Base-by-base conservation (phyloP, 2,329 filamentous ascomycete genomes). In the Aureobasidium namibiae region DNA sequence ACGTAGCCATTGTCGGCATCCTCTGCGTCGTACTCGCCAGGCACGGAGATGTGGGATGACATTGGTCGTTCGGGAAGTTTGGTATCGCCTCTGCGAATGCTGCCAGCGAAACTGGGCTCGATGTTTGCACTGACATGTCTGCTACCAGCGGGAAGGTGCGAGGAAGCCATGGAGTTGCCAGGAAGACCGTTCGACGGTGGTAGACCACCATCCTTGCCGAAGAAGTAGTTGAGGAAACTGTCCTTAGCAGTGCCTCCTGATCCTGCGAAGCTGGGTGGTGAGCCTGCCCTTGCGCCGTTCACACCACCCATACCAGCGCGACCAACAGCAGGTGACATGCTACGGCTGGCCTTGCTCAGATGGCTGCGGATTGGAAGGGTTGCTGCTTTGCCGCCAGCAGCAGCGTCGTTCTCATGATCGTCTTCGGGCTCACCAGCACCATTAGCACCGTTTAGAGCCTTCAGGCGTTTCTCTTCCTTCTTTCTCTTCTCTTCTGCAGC, bases 191-290 rank as follows among this genome's bases (percentile, higher is more conserved):
- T 31, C 21, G 56, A 44, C 59, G 54, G 72, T 74, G 46, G 77
- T 69, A 79, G 74, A 39, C 82, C 79, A 48, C 89, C 89, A 62
- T 99, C 94, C 71, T 99, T 97, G 67, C 94, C 92, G 68, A 99
- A 99, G 76, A 99, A 99, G 75, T 99, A 99, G 75, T 92, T 97
- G 63, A 99, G 75, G 78, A 99, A 99, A 0, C 91, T 95, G 74
- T 99, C 94, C 63, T 87, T 84, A 41, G 89, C 84, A n/a, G 70
- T 82, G 60, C 86, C 85, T 52, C 81, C 72, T 4, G 77, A 77
- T 63, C 84, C 82, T 63, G 64, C 61, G 23, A 88, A 81, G 57
- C 81, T 80, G 29, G 83, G 79, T 11, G 86, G 85, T 44, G 86
- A 87, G 33, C 76, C 76, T 36, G 83, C 78, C 57, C 87, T 79